Percentiles rank a stretch among this genome's conserved stretches.
phyloP scores from a whole-genome alignment of 257 asterid genomes.

The Ajuga chamaepitys region DNA sequence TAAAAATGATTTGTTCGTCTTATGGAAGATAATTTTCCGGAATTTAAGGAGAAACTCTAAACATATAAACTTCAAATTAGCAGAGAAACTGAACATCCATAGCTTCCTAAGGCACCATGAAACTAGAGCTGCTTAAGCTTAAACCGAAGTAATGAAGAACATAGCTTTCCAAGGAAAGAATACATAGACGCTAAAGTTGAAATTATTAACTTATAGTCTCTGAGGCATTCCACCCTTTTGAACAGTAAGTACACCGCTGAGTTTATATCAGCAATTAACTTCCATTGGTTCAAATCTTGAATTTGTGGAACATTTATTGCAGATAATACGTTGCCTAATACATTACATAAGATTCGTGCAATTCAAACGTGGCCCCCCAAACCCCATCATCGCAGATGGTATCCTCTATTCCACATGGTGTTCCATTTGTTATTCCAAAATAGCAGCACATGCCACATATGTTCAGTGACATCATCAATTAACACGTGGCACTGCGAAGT shows the following conservation, averaged over 20 bases:
- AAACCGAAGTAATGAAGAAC: background rate
- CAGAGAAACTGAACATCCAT: background rate
- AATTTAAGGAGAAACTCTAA: background rate
- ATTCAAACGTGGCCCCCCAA: background rate
- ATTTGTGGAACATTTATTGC: background rate
- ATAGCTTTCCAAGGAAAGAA: background rate
- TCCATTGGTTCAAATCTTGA: background rate
- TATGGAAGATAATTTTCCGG: background rate
- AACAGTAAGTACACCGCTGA: background rate
- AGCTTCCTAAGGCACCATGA: background rate
- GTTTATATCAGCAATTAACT: background rate
- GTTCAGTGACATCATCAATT: no score
- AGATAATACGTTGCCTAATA: background rate
- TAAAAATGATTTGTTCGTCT: constrained; percentile 11
- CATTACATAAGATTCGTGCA: background rate
- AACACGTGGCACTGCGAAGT: no score
- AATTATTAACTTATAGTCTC: background rate
- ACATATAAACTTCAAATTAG: background rate
- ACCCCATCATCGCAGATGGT: background rate
- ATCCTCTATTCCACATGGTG: no score
- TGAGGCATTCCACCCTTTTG: background rate
- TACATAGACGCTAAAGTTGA: background rate
- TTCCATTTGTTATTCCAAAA: no score
- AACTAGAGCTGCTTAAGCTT: no score
- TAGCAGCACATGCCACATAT: no score